phyloP scores from a whole-genome alignment of 2,329 filamentous ascomycete species.

The Huntiella decipiens region DNA sequence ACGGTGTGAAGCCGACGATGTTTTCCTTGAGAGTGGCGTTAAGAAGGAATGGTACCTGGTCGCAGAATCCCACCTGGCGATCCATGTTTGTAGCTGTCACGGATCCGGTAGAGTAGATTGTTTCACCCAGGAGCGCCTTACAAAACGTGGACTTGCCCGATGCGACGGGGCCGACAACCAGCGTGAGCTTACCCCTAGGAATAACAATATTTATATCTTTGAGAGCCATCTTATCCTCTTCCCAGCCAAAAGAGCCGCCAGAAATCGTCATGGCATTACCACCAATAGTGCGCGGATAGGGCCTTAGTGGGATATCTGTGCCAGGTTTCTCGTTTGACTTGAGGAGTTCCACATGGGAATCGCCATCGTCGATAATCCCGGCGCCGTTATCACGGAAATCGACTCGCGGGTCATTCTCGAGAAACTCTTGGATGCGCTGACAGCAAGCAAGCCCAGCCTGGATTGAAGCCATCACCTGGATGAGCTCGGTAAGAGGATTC shows the following conservation, averaged over 20 bases:
- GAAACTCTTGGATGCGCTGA: constrained; percentile 11
- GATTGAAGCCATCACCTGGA: constrained; percentile 13
- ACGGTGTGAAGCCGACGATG: constrained; percentile 19
- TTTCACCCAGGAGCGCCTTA: constrained; percentile 19
- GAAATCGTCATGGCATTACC: constrained; percentile 3
- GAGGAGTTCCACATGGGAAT: too few species aligned
- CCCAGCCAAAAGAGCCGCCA: constrained; percentile 15
- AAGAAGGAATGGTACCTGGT: constrained; percentile 18
- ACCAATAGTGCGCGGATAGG: not conserved
- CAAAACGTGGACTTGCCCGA: constrained; percentile 22
- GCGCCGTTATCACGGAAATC: constrained; percentile 8
- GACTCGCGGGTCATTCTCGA: constrained; percentile 4
- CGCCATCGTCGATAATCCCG: not conserved
- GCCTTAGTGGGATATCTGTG: not conserved
- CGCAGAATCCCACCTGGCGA: constrained; percentile 17
- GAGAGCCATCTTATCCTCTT: constrained; percentile 14
- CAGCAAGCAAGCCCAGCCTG: constrained; percentile 11
- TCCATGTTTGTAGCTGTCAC: constrained; percentile 8
- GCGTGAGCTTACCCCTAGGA: constrained; percentile 17
- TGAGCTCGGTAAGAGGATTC: constrained; percentile 12
- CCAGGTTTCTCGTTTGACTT: not conserved
- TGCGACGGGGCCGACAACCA: constrained; percentile 22
- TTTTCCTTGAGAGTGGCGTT: constrained; percentile 21
- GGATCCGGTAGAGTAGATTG: constrained; percentile 12
- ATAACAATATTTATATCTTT: constrained; percentile 18